phyloP scores from a whole-genome alignment of 257 asterid species.

The Capsicum baccatum region DNA sequence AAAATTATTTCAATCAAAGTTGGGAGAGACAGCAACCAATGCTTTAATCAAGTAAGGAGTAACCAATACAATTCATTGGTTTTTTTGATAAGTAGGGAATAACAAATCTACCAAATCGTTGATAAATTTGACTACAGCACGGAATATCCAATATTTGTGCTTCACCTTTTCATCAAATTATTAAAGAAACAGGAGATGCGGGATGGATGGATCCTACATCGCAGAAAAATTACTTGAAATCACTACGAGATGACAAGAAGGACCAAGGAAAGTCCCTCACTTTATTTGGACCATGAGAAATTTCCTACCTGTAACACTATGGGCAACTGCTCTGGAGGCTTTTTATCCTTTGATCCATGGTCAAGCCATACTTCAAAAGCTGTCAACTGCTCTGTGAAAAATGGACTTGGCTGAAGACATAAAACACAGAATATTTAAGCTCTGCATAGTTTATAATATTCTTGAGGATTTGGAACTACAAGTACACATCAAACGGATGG shows the following conservation, averaged over 20 bases:
- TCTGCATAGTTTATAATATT: not conserved
- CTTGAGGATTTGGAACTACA: not conserved
- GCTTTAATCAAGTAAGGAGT: not conserved
- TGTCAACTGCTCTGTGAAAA: constrained; percentile 77
- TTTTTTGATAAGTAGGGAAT: constrained; percentile 12
- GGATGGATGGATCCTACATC: constrained; percentile 28
- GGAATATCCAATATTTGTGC: not conserved
- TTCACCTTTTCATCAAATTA: constrained; percentile 26
- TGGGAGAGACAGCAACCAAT: constrained; percentile 2
- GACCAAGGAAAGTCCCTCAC: constrained; percentile 23
- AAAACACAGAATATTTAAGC: constrained; percentile 24
- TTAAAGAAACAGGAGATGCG: constrained; percentile 21
- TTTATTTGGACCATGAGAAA: constrained; percentile 28
- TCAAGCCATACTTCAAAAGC: constrained; percentile 99
- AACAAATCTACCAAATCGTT: not conserved
- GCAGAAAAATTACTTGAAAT: constrained; percentile 23
- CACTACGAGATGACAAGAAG: constrained; percentile 23
- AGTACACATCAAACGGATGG: not conserved
- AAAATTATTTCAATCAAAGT: not conserved
- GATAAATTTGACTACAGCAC: not conserved
- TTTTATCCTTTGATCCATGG: constrained; percentile 96
- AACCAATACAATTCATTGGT: not conserved
- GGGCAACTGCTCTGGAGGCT: constrained; percentile 98
- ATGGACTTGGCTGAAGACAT: constrained; percentile 85
- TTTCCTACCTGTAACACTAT: constrained; percentile 93